Evolutionary conservation across 1,139 yeast species (phyloP), one percentile per base, ranked within the genome.

Genomic region (Saccharomycopsis crataegensis): DNA sequence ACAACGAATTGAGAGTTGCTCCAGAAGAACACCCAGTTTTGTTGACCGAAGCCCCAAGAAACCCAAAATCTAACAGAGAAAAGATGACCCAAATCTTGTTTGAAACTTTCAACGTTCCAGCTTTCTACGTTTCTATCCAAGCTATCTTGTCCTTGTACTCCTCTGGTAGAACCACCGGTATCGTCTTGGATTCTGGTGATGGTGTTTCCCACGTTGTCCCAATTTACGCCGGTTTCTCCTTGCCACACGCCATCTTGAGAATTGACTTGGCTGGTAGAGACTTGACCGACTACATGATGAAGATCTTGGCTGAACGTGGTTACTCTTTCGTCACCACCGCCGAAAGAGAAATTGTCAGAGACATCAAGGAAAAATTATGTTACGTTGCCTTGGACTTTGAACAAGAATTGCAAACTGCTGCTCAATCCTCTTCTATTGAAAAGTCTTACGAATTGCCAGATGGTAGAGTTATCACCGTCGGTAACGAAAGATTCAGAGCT

Each of bases 141-240:
- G 98, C 99, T 68, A 98, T 93, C 61, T 83, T 93, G 72, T 91
- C 99, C 59, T 82, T 93, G 72, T 93, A 93, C 81, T 91, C 99
- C 59, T 90, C 98, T 63, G 99, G 99, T 81, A 93, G 98, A 86
- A 94, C 98, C 67, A 93, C 99, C 65, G 99, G 99, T 89, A 91
- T 93, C 70, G 99, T 93, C 64, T 83, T 93, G 73, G 99, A 93
- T 79, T 90, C 98, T 62, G 99, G 99, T 83, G 99, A 93, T 74
- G 99, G 99, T 86, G 99, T 93, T 69, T 90, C 98, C 69, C 99
- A 93, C 95, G 97, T 93, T 75, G 99, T 93, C 63, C 99, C 99
- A 75, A 93, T 93, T 72, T 93, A 93, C 79, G 96, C 97, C 65
- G 99, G 99, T 80, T 93, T 91, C 96, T 88, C 98, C 59, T 81